Base-by-base conservation (phyloP, 805 yeast genomes). In the Metschnikowia rubicola region DNA sequence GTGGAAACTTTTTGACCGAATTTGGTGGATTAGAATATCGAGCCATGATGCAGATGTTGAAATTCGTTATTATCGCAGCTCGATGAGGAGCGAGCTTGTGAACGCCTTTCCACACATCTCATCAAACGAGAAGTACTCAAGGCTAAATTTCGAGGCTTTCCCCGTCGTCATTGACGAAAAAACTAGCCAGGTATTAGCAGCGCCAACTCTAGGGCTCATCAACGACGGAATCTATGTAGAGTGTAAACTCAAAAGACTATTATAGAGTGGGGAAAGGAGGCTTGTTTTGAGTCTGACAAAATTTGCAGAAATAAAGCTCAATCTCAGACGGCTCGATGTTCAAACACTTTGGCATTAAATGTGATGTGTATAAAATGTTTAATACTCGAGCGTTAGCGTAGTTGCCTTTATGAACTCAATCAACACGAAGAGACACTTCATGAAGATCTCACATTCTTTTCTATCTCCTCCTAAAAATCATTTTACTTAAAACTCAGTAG, bases 1-100 rank as follows among this genome's bases (percentile, higher is more conserved):
- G 1, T 53, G 57, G 57, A 17, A 19, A 7, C 30, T 50, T n/a
- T 46, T 51, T 30, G 53, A 49, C 29, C 31, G 47, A 19, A 43
- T 53, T 8, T 55, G 59, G 59, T 55, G 59, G 59, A 10, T 55
- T n/a, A 37, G 37, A 30, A 3, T 46, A 8, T 33, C 41, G 10
- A 17, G 15, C 15, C 12, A 10, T 7, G 15, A 15, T 8, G 32
- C 12, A 8, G 26, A n/a, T n/a, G 32, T 39, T 17, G 11, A n/a
- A 3, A 29, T 41, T 12, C 43, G 47, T 13, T 44, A 41, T 39
- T 37, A 8, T 12, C 15, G 13, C 21, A n/a, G 26, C 12, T 39
- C 40, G 12, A 39, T 44, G 48, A 31, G 21, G 19, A 10, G 21
- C 8, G 15, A 30, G 4, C 12, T 44, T 7, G 4, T 3, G 13